Evolutionary conservation across 805 yeast genomes (phyloP), one percentile per base, ranked within the genome.

Genomic region (Saturnispora gosingensis): DNA sequence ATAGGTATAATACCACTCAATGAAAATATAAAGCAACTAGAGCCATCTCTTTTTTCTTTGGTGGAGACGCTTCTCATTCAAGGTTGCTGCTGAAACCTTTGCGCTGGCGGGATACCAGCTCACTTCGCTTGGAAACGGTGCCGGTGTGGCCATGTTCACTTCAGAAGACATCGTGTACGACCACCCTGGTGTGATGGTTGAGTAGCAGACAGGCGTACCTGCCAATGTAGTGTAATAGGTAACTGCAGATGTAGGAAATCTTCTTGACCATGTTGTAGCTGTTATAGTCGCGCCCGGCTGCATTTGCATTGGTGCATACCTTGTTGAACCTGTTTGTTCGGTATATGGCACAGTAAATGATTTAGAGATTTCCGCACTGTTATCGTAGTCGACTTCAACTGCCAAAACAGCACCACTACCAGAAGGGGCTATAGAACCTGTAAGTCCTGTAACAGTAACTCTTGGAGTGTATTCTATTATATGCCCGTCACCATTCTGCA

Each of bases 301-400:
- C 53, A 73, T 65, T 69, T 90, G 97, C 96, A 89, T 88, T 49
- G 97, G 97, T 1, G 98, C 97, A 66, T 69, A 87, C 59, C 90
- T 77, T 9, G 86, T 79, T 20, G 59, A 67, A 30, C 96, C 96
- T 0, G 93, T 83, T 70, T 91, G 98, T 59, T 59, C 56, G 3
- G 87, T 77, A 69, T 90, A 91, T 2, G 95, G 76, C 6, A 89
- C 70, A 3, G 82, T 63, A 65, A 83, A 84, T 2, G 88, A 82
- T 11, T 64, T 67, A 0, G 80, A 68, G 32, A 71, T 66, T 57
- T 71, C 74, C 2, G 42, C 50, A 10, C 28, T 36, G 11, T 18
- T 25, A n/a, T 67, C 64, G 9, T 64, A 65, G 3, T 65, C 61
- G 13, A 54, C 43, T 58, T 75, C 71, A 4, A 72, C 70, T 36